These are phyloP conservation scores for Aspergillus ustus DNA, from an alignment of 2,329 filamentous ascomycete species.

Conservation along the genomic window DNA sequence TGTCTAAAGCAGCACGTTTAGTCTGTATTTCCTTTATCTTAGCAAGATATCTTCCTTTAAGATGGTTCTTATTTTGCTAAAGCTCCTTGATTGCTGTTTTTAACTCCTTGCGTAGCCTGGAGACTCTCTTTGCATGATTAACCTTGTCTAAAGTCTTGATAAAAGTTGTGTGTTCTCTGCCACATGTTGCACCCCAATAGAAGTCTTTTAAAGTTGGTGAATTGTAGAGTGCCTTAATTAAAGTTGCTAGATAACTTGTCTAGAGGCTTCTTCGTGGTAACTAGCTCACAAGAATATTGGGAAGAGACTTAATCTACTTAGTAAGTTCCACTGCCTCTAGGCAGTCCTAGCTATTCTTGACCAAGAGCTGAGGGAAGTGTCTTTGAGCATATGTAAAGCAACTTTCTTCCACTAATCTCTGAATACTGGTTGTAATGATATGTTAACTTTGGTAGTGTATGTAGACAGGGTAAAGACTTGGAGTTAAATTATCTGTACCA, in stretches of 20 bases:
- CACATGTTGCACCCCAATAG: background rate
- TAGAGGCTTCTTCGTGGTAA: background rate
- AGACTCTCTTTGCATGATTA: slow-evolving; percentile 1
- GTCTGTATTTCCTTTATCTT: slow-evolving; percentile 1
- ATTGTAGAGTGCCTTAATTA: background rate
- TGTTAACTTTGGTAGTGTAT: background rate
- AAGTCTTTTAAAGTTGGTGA: background rate
- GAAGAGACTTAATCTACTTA: background rate
- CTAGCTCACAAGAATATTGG: background rate
- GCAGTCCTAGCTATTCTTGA: background rate
- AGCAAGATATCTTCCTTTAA: slow-evolving; percentile 5
- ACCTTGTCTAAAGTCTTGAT: background rate
- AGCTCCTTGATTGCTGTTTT: slow-evolving; percentile 5
- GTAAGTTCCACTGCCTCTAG: background rate
- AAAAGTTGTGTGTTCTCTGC: background rate
- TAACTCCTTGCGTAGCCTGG: background rate
- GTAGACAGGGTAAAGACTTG: background rate
- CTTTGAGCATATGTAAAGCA: background rate
- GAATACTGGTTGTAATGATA: background rate
- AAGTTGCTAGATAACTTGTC: background rate
- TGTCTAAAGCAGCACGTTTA: slow-evolving; percentile 1
- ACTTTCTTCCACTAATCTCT: background rate
- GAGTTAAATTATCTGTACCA: background rate
- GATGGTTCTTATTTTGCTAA: slow-evolving; percentile 2
- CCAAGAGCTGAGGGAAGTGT: background rate